A percentile compares a stretch with the other conserved stretches of the same genome.
Evolutionary conservation across 2,329 filamentous ascomycete species (phyloP).

Genomic region (Blastomyces parvus): DNA sequence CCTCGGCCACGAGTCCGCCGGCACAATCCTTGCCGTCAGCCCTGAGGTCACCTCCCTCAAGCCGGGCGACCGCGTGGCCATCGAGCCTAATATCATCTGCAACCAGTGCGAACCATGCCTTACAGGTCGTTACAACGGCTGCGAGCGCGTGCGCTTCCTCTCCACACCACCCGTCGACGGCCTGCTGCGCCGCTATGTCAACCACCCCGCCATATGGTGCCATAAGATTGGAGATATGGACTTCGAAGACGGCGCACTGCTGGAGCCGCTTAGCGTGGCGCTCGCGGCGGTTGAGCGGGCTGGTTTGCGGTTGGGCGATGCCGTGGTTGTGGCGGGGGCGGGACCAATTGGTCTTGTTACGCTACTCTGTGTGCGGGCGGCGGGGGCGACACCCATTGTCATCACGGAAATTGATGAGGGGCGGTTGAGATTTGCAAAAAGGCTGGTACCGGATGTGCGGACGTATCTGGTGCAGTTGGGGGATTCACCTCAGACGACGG

Average conservation of each 20-base stretch:
- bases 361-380: slow-evolving; percentile 71
- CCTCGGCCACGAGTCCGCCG: slow-evolving; percentile 87
- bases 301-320: slow-evolving; percentile 70
- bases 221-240: slow-evolving; percentile 91
- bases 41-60: slow-evolving; percentile 67
- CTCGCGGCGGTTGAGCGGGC: slow-evolving; percentile 81
- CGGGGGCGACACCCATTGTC: slow-evolving; percentile 80
- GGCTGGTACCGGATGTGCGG: slow-evolving; percentile 66
- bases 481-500: slow-evolving; percentile 57
- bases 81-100: slow-evolving; percentile 93
- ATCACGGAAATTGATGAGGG: slow-evolving; percentile 92
- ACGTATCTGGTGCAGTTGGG: slow-evolving; percentile 52
- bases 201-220: slow-evolving; percentile 89
- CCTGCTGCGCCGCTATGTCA: slow-evolving; percentile 82
- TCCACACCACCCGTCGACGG: slow-evolving; percentile 85
- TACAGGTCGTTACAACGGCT: slow-evolving; percentile 91
- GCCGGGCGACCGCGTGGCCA: slow-evolving; percentile 79
- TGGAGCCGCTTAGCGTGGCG: slow-evolving; percentile 84
- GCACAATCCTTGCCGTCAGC: slow-evolving; percentile 59
- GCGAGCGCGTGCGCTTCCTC: slow-evolving; percentile 73
- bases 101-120: slow-evolving; percentile 81
- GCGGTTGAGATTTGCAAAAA: slow-evolving; percentile 72
- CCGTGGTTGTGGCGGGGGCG: slow-evolving; percentile 80
- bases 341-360: slow-evolving; percentile 91
- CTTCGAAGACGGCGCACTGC: slow-evolving; percentile 79